Conservation (phyloP, 2,329 filamentous ascomycete species). For the Aureobasidium subglaciale region DNA sequence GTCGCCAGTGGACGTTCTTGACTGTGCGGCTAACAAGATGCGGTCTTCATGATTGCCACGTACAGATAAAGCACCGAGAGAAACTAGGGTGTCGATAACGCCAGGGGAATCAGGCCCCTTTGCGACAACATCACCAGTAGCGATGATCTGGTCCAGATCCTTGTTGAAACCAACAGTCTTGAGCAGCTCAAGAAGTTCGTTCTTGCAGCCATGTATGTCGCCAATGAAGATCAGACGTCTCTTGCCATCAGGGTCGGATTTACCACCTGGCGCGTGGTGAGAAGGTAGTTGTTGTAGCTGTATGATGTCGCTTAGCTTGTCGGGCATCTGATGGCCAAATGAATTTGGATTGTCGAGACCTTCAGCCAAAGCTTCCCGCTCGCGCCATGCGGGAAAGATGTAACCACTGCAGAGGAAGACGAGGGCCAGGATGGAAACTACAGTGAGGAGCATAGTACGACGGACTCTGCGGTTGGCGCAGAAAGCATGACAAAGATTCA, state of each 20-base stretch:
- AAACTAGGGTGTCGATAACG: constrained; percentile 68
- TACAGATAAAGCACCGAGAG: constrained; percentile 69
- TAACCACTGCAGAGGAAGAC: constrained; percentile 32
- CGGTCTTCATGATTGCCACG: constrained; percentile 91
- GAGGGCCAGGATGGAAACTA: constrained; percentile 25
- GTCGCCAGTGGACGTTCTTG: neutral
- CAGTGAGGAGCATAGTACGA: constrained; percentile 27
- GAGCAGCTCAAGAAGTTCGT: constrained; percentile 57
- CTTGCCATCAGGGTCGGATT: constrained; percentile 29
- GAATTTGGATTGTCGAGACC: constrained; percentile 27
- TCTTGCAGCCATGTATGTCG: constrained; percentile 84
- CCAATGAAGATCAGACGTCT: constrained; percentile 73
- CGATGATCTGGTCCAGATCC: constrained; percentile 63
- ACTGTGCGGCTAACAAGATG: constrained; percentile 51
- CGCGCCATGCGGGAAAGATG: constrained; percentile 31
- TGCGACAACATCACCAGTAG: constrained; percentile 72
- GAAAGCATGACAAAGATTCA: constrained; percentile 19
- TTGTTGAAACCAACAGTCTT: constrained; percentile 57
- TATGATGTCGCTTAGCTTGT: constrained; percentile 34
- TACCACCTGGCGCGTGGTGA: constrained; percentile 26
- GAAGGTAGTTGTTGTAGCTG: constrained; percentile 45
- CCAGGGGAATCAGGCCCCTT: constrained; percentile 80
- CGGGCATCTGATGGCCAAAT: constrained; percentile 22
- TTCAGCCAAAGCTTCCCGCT: constrained; percentile 28
- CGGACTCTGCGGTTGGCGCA: constrained; percentile 22